These are phyloP conservation scores for Mycena kentingensis DNA, from an alignment of 768 basidiomycete genomes.

Conservation along the genomic window DNA sequence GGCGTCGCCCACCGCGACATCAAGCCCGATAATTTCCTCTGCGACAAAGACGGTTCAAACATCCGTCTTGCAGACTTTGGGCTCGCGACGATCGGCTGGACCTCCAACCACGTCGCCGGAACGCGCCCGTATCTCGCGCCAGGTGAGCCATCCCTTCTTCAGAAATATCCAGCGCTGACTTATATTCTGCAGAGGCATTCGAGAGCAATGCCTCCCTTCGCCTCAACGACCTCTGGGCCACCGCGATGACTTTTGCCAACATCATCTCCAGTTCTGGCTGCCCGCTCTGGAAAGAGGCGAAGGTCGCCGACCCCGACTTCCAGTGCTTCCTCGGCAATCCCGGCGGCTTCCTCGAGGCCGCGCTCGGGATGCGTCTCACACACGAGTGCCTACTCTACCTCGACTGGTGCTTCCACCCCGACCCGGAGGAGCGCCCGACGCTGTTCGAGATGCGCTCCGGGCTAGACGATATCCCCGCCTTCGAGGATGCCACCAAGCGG, in stretches of 20 bases:
- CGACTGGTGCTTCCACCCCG: background rate
- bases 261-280: too few relatives aligned
- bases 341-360: background rate
- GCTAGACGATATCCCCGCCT: background rate
- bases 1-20: constrained; percentile 48
- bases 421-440: background rate
- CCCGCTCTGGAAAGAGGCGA: too few relatives aligned
- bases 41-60: constrained; percentile 39
- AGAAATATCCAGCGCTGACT: background rate
- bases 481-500: too few relatives aligned
- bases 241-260: too few relatives aligned
- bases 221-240: background rate
- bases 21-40: constrained; percentile 49
- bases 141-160: background rate
- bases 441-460: background rate
- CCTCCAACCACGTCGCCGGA: background rate
- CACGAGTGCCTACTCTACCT: background rate
- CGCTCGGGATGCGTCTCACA: background rate
- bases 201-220: too few relatives aligned
- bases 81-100: constrained; percentile 27
- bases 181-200: background rate
- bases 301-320: too few relatives aligned
- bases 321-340: background rate
- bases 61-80: constrained; percentile 61
- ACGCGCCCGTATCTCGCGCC: background rate